Base-by-base conservation (phyloP, 306 rosid genomes). In the Cicer cuneatum region DNA sequence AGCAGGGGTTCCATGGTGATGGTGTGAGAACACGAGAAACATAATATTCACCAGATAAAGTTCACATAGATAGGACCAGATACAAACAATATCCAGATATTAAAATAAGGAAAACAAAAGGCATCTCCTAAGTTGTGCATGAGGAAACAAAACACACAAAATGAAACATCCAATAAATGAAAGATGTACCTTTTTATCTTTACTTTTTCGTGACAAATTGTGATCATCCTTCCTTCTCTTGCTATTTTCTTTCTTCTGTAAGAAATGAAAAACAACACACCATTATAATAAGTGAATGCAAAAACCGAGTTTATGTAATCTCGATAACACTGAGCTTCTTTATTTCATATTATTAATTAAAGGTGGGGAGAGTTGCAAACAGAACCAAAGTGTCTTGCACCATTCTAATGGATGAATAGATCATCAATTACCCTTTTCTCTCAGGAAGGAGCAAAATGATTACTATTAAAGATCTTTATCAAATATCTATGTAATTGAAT, bases 141-240 rank as follows among this genome's bases (percentile, higher is more conserved):
- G 54, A 71, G 41, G 53, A 76, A 33, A 73, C 40, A 69, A 67
- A 63, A 66, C 14, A 43, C n/a, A 39, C 8, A 63, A 37, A 18
- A 64, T 37, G n/a, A 45, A 59, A 40, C 65, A 72, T 59, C 15
- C 38, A 66, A 72, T 11, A 14, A 64, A 72, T 18, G 52, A 12
- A 74, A 65, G 54, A 7, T 56, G 12, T 83, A 94, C 99, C 99
- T 87, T 94, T 77, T 92, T 94, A 84, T 89, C 99, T 86, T 87
- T 94, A 78, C 78, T 90, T 82, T 90, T 94, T 81, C 96, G 84
- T 7, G 92, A 39, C 40, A 89, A 74, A 80, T 86, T 93, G 66
- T 86, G 96, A 13, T 88, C 97, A 69, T 94, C 97, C 89, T 94
- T 94, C 88, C 99, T 86, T 83, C 97, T 90, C 88, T 90, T 94